Evolutionary conservation across 345 rosid genomes (phyloP), one percentile per base, ranked within the genome.

Genomic region (Dipteronia dyeriana): DNA sequence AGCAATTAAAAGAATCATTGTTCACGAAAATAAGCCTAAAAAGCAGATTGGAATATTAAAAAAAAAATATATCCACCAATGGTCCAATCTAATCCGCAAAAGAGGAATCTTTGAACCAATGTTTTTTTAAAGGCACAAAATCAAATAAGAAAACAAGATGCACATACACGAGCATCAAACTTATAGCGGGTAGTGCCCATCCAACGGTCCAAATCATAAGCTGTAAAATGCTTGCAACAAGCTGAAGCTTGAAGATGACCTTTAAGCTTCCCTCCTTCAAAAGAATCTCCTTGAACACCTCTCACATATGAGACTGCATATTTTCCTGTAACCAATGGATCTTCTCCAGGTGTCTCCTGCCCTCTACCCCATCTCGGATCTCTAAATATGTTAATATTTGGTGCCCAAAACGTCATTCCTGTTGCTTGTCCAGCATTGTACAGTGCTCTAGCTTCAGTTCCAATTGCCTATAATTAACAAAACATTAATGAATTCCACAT

Each of bases 281-380:
- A 88, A 47, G 77, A 51, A 39, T 88, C 92, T 0, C 94, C 98
- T 77, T 93, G 98, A 75, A 95, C 49, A 5, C 98, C 98, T 76
- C 90, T 88, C 9, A 95, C 93, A 76, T 83, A 95, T 3, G 94
- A 84, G 25, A 90, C 93, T 0, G 92, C 88, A 73, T 93, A 93
- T 79, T 79, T 78, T 34, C 91, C 93, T 34, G 90, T 81, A 16
- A 90, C 66, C 29, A 75, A 38, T 0, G 98, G 98, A 86, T 93
- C 98, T 67, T 95, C 97, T 22, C 98, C 98, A 7, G 94, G 94
- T 41, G 97, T 95, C 78, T 93, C 98, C 77, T 92, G 98, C 45
- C 97, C 97, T 73, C 95, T 85, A 8, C 97, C 98, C 98, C 95
- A 95, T 77, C 97, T 90, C 16, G 97, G 98, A 75, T 93, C 98